A percentile compares a stretch with the other conserved stretches of the same genome.
These are phyloP conservation scores for Vitellaria paradoxa DNA, from an alignment of 179 eudicot genomes.

Conservation along the genomic window DNA sequence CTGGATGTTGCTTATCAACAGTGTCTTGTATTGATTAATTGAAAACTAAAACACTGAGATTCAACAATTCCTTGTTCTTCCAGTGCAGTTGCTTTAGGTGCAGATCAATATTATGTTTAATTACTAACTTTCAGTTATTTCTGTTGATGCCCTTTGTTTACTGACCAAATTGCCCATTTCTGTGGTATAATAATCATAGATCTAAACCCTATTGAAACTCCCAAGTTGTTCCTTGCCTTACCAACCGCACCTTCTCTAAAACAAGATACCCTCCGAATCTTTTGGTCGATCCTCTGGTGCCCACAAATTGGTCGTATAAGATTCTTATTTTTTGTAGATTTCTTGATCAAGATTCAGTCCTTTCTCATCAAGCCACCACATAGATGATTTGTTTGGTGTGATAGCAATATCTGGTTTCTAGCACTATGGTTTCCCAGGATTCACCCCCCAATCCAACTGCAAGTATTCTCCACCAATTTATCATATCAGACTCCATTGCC, in stretches of 20 bases:
- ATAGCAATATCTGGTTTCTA: neutral
- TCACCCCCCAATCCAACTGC: slow-evolving; percentile 47
- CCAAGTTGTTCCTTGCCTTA: neutral
- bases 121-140: neutral
- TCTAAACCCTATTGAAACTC: neutral
- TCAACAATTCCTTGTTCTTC: neutral
- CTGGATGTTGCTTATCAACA: slow-evolving; percentile 6
- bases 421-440: slow-evolving; percentile 66
- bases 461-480: slow-evolving; percentile 63
- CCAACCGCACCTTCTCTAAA: neutral
- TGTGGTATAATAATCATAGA: neutral
- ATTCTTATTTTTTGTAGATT: too few relatives aligned
- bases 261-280: too few relatives aligned
- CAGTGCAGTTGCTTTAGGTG: neutral
- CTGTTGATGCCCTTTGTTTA: neutral
- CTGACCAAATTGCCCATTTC: neutral
- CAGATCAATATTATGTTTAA: neutral
- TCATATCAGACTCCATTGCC: slow-evolving; percentile 41
- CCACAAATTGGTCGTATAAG: too few relatives aligned
- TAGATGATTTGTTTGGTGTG: too few relatives aligned
- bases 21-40: neutral
- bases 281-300: too few relatives aligned
- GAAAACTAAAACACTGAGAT: neutral
- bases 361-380: too few relatives aligned
- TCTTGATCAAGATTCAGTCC: too few relatives aligned